Evolutionary conservation across 2,329 filamentous ascomycete genomes (phyloP).

Genomic region (Aspergillus aculeatus): DNA sequence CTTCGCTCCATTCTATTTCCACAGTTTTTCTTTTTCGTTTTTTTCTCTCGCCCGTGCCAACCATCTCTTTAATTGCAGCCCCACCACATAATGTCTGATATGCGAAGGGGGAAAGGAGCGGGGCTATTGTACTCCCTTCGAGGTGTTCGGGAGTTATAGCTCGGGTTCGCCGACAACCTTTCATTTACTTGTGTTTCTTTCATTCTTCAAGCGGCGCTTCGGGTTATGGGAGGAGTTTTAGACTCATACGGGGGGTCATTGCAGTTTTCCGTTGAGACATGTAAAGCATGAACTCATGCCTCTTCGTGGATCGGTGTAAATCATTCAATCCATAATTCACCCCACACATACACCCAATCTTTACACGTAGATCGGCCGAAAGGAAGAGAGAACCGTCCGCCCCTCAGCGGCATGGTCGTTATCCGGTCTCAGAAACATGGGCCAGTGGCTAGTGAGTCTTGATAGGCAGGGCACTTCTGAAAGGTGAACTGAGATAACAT

Average conservation of each 20-base stretch:
- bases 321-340: too few species aligned
- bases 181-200: background rate
- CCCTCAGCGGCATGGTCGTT: too few species aligned
- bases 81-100: constrained; percentile 9
- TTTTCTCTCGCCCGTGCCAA: background rate
- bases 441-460: too few species aligned
- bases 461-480: background rate
- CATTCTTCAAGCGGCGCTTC: background rate
- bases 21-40: constrained; percentile 2
- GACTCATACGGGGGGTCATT: background rate
- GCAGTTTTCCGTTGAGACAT: background rate
- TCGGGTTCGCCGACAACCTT: background rate
- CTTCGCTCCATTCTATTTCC: too few species aligned
- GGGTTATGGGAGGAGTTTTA: background rate
- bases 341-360: too few species aligned
- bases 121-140: background rate
- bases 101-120: constrained; percentile 6
- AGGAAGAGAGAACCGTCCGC: too few species aligned
- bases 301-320: background rate
- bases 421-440: too few species aligned
- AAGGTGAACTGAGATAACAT: background rate
- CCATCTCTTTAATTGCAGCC: background rate
- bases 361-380: too few species aligned
- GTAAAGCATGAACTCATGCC: background rate
- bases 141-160: background rate